These are phyloP conservation scores for Stephania japonica DNA, from an alignment of 164 flowering plant genomes.

Conservation along the genomic window DNA sequence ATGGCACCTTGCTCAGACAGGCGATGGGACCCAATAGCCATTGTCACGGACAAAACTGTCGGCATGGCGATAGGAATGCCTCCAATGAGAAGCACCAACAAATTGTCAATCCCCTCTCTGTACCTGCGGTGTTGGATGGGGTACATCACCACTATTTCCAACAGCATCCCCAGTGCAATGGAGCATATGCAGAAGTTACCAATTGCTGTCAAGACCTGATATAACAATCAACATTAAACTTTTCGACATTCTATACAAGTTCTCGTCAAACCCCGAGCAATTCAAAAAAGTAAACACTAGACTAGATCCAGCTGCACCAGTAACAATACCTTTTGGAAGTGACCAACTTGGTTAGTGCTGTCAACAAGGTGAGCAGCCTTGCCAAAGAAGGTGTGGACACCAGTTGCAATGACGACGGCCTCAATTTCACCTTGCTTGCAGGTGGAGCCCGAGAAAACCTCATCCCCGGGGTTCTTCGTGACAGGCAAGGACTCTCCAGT, in stretches of 20 bases:
- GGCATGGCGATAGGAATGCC: slow-evolving; percentile 99
- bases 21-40: slow-evolving; percentile 93
- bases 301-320: neutral
- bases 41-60: slow-evolving; percentile 83
- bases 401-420: slow-evolving; percentile 85
- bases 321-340: slow-evolving; percentile 68
- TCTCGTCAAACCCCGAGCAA: neutral
- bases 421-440: slow-evolving; percentile 95
- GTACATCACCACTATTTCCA: slow-evolving; percentile 79
- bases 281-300: neutral
- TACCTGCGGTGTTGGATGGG: slow-evolving; percentile 63
- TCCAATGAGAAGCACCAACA: slow-evolving; percentile 79
- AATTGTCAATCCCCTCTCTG: slow-evolving; percentile 80
- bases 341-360: slow-evolving; percentile 81
- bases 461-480: slow-evolving; percentile 61
- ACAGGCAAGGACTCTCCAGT: slow-evolving; percentile 85
- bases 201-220: slow-evolving; percentile 74
- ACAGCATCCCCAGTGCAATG: slow-evolving; percentile 62
- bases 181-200: slow-evolving; percentile 93
- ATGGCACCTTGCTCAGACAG: slow-evolving; percentile 94
- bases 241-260: neutral
- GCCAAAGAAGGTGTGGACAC: slow-evolving; percentile 88
- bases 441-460: slow-evolving; percentile 81
- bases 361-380: slow-evolving; percentile 94
- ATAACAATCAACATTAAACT: neutral